Base-by-base conservation (phyloP, 2,329 filamentous ascomycete genomes). In the Fusarium virguliforme region DNA sequence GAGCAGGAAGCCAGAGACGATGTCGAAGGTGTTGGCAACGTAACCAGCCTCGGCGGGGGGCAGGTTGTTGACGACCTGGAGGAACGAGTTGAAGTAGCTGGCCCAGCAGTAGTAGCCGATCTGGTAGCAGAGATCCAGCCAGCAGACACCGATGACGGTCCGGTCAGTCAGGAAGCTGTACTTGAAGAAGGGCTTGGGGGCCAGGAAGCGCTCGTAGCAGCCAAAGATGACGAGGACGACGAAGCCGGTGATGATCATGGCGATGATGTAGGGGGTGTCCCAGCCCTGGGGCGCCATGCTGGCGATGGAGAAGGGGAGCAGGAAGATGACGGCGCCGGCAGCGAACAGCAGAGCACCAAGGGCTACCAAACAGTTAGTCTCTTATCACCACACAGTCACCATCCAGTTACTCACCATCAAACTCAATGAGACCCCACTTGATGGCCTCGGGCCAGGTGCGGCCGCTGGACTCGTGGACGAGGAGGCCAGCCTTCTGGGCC, bases 281-380 rank as follows among this genome's bases (percentile, higher is more conserved):
- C 86, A 89, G 2, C 82, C 83, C 48, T 84, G 74, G 28, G 81
- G 74, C 4, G 76, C 69, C 32, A 83, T 82, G 35, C 65, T 67
- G 10, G 73, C 74, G 9, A 92, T 81, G 3, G 85, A 90, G 77
- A 92, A 87, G 0, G 90, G 90, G 1, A 92, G 83, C 12, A 89
- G 80, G 28, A 90, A 82, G 57, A 89, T 81, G 38, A 83, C 83
- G 56, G 87, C 84, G 6, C 86, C 83, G 4, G 81, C 83, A 30
- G 86, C 85, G 65, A 88, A 79, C 38, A 90, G 77, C 24, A 89
- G 74, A 53, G 88, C 80, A 5, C 88, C 88, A 3, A 86, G 56
- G 28, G 61, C 76, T 81, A 72, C 84, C 81, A 34, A 5, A 32
- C 90, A 71, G 91, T 65, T 40, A 46, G 65, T 40, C 37, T 3